phyloP scores from a whole-genome alignment of 148 eudicot species.

The Diospyros lotus region DNA sequence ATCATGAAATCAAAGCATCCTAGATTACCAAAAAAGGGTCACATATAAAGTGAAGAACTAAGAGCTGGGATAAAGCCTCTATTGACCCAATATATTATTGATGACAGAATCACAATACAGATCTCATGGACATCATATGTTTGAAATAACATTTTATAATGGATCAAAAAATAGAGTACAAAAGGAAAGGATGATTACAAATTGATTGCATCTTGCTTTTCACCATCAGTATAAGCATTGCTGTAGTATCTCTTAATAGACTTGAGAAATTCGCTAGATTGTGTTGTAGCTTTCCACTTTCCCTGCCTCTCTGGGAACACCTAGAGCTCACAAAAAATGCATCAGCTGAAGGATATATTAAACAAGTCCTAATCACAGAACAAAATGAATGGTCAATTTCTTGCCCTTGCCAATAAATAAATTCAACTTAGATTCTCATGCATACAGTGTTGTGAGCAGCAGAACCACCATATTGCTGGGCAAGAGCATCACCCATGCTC shows the following conservation, averaged over 20 bases:
- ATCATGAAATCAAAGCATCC: constrained; percentile 1
- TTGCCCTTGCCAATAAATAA: neutral
- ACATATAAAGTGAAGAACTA: neutral
- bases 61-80: neutral
- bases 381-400: neutral
- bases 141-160: neutral
- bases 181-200: constrained; percentile 40
- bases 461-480: constrained; percentile 99
- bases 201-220: constrained; percentile 98
- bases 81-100: neutral
- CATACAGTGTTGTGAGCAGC: constrained; percentile 96
- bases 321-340: constrained; percentile 27
- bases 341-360: neutral
- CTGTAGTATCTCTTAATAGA: constrained; percentile 97
- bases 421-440: neutral
- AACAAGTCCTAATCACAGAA: neutral
- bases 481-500: constrained; percentile 99
- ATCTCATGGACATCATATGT: neutral
- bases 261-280: constrained; percentile 89
- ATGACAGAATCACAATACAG: neutral
- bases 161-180: neutral
- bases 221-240: constrained; percentile 97
- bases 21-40: neutral
- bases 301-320: constrained; percentile 96
- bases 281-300: constrained; percentile 99